Evolutionary conservation across 225 moss, liverwort and hornwort species (phyloP).

Genomic region (Sphagnum contortum): DNA sequence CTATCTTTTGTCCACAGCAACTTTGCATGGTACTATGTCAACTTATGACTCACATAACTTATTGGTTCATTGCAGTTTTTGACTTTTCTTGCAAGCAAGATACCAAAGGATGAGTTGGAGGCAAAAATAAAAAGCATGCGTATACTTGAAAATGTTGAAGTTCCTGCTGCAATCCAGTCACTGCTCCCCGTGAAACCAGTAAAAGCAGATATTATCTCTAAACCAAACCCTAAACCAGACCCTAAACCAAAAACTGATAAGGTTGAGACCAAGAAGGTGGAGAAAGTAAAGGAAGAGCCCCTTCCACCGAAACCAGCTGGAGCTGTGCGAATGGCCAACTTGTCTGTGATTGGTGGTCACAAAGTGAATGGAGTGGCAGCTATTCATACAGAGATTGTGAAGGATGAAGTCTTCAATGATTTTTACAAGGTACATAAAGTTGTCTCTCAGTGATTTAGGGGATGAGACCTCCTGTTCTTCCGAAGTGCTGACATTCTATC

Average conservation of each 20-base stretch:
- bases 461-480: no score
- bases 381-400: conserved; percentile 96
- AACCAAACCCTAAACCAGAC: neutral
- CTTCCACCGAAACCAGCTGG: conserved; percentile 15
- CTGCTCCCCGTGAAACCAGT: conserved; percentile 14
- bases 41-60: no score
- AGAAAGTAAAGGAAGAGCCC: neutral
- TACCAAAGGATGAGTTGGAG: conserved; percentile 33
- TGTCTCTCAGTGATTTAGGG: neutral
- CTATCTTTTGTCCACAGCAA: no score
- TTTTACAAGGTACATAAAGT: conserved; percentile 65
- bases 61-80: conserved; percentile 44
- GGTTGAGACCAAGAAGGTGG: conserved; percentile 16
- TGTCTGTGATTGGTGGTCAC: conserved; percentile 84
- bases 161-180: conserved; percentile 18
- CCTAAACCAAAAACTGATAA: conserved; percentile 14
- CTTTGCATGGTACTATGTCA: no score
- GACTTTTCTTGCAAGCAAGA: conserved; percentile 45
- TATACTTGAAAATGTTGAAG: conserved; percentile 62
- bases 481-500: no score
- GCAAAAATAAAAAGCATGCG: conserved; percentile 57
- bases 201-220: neutral
- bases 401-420: conserved; percentile 86
- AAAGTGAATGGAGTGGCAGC: conserved; percentile 95
- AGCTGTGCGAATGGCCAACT: conserved; percentile 84